Conservation (phyloP, 768 basidiomycete genomes). For the Kwoniella bestiolae region DNA sequence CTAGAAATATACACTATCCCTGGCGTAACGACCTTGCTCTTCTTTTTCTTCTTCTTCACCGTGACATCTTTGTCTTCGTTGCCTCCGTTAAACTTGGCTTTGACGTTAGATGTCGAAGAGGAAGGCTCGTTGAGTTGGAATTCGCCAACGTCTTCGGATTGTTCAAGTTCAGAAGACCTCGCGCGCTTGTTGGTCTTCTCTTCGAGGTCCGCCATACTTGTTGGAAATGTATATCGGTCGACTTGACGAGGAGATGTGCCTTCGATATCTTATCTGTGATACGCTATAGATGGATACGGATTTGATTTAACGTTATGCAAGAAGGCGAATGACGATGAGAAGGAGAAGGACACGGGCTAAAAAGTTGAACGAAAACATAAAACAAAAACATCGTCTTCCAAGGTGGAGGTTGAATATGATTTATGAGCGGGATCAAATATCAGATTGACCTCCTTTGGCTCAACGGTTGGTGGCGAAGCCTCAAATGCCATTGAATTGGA, state of each 20-base stretch:
- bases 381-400: neutral
- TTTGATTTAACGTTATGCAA: no score
- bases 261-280: neutral
- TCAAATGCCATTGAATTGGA: neutral
- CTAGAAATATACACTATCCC: slow-evolving; percentile 94
- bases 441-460: neutral
- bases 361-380: neutral
- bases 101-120: neutral
- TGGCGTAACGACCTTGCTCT: slow-evolving; percentile 53
- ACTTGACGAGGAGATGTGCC: no score
- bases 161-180: neutral
- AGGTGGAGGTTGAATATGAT: neutral
- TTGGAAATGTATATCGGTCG: no score
- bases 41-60: slow-evolving; percentile 32
- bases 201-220: neutral
- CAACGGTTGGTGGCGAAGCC: neutral
- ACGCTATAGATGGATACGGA: neutral
- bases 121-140: neutral
- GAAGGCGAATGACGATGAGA: no score
- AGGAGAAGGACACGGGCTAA: no score
- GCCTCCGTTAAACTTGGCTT: neutral
- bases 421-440: neutral
- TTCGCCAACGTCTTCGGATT: neutral
- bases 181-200: neutral
- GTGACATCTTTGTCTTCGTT: neutral